Percentiles rank a stretch among this genome's conserved stretches.
phyloP scores from a whole-genome alignment of 179 eudicot species.

The Spergularia azorica region DNA sequence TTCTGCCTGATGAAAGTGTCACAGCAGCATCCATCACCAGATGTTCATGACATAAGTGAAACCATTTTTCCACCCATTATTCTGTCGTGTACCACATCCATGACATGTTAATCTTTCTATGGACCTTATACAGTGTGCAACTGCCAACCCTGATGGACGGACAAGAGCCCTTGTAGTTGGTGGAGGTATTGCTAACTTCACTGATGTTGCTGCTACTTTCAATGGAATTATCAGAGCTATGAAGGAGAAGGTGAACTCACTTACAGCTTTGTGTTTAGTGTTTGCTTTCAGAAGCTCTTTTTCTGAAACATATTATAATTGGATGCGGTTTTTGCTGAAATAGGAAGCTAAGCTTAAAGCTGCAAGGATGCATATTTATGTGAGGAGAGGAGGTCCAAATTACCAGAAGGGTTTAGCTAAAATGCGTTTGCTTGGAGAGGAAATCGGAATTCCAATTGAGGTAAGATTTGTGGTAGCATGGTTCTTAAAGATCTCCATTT shows the following conservation, averaged over 20 bases:
- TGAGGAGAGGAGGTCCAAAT: conserved; percentile 94
- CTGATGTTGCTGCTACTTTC: conserved; percentile 94
- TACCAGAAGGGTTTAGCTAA: conserved; percentile 86
- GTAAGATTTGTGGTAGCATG: conserved; percentile 33
- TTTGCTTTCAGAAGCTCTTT: not conserved
- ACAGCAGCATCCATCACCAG: not conserved
- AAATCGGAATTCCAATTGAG: conserved; percentile 73
- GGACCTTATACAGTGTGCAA: conserved; percentile 62
- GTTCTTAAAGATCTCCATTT: not conserved
- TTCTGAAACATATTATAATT: not conserved
- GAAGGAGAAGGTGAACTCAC: conserved; percentile 63
- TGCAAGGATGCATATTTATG: conserved; percentile 83
- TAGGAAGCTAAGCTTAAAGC: conserved; percentile 88
- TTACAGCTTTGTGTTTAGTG: not conserved
- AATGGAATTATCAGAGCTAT: conserved; percentile 85
- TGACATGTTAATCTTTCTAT: not conserved
- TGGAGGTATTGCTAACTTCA: conserved; percentile 93
- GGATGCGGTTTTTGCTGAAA: conserved; percentile 4
- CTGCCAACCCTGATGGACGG: conserved; percentile 88
- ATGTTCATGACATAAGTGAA: too few species aligned
- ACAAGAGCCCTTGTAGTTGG: conserved; percentile 87
- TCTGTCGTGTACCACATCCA: not conserved
- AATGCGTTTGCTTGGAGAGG: conserved; percentile 75
- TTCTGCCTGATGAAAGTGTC: not conserved
- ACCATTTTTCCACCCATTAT: not conserved